A percentile compares a stretch with the other conserved stretches of the same genome.
Evolutionary conservation across 2,329 filamentous ascomycete genomes (phyloP).

Genomic region (Ascochyta viciae-villosae): DNA sequence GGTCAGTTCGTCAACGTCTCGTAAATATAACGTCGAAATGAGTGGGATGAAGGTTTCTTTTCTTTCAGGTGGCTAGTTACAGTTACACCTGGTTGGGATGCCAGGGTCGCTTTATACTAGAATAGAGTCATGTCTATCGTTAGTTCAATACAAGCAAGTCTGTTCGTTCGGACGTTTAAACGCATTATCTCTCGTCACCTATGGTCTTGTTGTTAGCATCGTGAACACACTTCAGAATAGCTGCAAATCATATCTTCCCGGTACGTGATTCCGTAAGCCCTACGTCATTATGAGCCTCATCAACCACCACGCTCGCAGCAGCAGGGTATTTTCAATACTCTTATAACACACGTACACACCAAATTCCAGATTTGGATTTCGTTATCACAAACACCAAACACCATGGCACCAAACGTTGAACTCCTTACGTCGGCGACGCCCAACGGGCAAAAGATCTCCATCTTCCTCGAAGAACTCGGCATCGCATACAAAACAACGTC

Average conservation of each 20-base stretch:
- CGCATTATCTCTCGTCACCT: not conserved
- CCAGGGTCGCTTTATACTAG: constrained; percentile 4
- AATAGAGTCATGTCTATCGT: constrained; percentile 4
- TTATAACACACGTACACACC: not conserved
- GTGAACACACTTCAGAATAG: too few species aligned
- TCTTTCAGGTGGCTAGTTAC: constrained; percentile 2
- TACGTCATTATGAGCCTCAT: too few species aligned
- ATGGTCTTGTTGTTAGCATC: not conserved
- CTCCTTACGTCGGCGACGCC: constrained; percentile 84
- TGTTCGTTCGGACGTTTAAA: constrained; percentile 7
- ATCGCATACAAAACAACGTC: constrained; percentile 29
- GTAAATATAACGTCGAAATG: constrained; percentile 20
- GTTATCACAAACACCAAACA: constrained; percentile 28
- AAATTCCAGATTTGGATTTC: not conserved
- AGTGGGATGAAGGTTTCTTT: constrained; percentile 12
- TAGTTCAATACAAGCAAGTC: constrained; percentile 6
- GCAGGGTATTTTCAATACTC: not conserved
- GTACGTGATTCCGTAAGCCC: too few species aligned
- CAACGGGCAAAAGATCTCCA: constrained; percentile 86
- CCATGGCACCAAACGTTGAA: constrained; percentile 59
- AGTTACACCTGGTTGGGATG: constrained; percentile 7
- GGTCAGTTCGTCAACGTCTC: constrained; percentile 60
- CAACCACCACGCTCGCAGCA: too few species aligned
- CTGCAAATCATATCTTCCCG: too few species aligned
- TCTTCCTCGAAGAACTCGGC: constrained; percentile 80